phyloP scores from a whole-genome alignment of 805 yeast genomes.

The Wickerhamomyces hampshirensis region DNA sequence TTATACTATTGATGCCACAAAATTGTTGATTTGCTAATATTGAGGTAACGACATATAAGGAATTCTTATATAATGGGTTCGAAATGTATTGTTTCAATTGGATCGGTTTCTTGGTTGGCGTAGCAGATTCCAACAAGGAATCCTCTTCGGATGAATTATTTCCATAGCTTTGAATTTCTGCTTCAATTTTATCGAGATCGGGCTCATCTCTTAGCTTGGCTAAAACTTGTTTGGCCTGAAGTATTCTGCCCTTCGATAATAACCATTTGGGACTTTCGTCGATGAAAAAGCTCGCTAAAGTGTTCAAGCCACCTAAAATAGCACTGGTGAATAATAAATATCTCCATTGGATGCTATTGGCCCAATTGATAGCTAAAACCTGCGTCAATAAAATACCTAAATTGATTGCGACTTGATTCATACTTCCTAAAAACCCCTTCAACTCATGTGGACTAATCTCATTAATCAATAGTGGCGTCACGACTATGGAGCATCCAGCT shows the following conservation, averaged over 20 bases:
- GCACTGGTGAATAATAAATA: slow-evolving; percentile 59
- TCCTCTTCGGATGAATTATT: background rate
- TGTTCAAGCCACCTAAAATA: slow-evolving; percentile 44
- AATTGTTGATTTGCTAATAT: slow-evolving; percentile 84
- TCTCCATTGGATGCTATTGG: slow-evolving; percentile 70
- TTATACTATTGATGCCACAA: slow-evolving; percentile 87
- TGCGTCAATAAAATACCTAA: slow-evolving; percentile 83
- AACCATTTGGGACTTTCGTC: slow-evolving; percentile 89
- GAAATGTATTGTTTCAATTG: slow-evolving; percentile 43
- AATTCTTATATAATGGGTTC: slow-evolving; percentile 46
- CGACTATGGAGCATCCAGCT: slow-evolving; percentile 84
- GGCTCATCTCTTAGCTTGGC: slow-evolving; percentile 30
- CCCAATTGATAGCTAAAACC: slow-evolving; percentile 61
- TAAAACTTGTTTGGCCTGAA: slow-evolving; percentile 37
- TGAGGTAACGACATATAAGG: slow-evolving; percentile 63
- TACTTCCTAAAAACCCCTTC: slow-evolving; percentile 79
- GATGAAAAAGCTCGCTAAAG: slow-evolving; percentile 38
- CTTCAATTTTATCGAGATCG: slow-evolving; percentile 18
- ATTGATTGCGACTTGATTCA: slow-evolving; percentile 85
- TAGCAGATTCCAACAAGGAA: background rate
- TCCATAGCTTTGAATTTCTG: slow-evolving; percentile 1
- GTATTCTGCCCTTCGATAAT: slow-evolving; percentile 38
- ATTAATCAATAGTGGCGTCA: slow-evolving; percentile 75
- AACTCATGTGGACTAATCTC: slow-evolving; percentile 68
- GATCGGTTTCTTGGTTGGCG: slow-evolving; percentile 8